Conservation (phyloP, 2,329 filamentous ascomycete genomes). For the Xylariaceae sp. region DNA sequence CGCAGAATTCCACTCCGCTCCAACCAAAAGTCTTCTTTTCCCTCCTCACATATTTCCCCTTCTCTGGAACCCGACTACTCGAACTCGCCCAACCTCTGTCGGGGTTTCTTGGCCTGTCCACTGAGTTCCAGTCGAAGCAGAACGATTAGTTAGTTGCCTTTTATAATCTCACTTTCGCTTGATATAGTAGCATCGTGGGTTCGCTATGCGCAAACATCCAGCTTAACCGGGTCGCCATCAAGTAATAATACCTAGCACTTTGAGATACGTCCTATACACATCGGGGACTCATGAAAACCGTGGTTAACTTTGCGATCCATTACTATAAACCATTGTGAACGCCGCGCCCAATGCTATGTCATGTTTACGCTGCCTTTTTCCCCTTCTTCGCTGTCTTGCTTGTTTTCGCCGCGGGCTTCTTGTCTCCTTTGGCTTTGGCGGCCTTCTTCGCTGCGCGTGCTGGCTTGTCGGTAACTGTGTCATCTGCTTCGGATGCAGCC, state of each 20-base stretch:
- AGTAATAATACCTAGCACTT: not conserved
- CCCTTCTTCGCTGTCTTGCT: constrained; percentile 34
- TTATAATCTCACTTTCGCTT: constrained; percentile 57
- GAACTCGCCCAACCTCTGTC: constrained; percentile 31
- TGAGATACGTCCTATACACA: not conserved
- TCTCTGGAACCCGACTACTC: constrained; percentile 37
- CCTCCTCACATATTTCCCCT: constrained; percentile 49
- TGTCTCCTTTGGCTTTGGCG: constrained; percentile 20
- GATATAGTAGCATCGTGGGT: constrained; percentile 49
- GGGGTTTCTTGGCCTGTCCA: constrained; percentile 41
- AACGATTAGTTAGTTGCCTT: constrained; percentile 43
- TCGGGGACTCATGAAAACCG: not conserved
- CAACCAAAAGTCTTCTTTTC: constrained; percentile 29
- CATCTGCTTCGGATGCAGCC: constrained; percentile 33
- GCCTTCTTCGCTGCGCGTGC: constrained; percentile 28
- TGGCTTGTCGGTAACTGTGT: constrained; percentile 27
- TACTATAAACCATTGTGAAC: constrained; percentile 28
- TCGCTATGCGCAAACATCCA: constrained; percentile 58
- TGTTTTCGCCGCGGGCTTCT: constrained; percentile 20
- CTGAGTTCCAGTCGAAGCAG: constrained; percentile 49
- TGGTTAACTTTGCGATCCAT: not conserved
- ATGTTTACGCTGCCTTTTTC: constrained; percentile 33
- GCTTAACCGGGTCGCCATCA: not conserved
- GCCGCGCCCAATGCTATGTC: constrained; percentile 34
- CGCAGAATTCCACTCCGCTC: constrained; percentile 3